Evolutionary conservation across 2,329 filamentous ascomycete species (phyloP).

Genomic region (Ophiostoma quercus): DNA sequence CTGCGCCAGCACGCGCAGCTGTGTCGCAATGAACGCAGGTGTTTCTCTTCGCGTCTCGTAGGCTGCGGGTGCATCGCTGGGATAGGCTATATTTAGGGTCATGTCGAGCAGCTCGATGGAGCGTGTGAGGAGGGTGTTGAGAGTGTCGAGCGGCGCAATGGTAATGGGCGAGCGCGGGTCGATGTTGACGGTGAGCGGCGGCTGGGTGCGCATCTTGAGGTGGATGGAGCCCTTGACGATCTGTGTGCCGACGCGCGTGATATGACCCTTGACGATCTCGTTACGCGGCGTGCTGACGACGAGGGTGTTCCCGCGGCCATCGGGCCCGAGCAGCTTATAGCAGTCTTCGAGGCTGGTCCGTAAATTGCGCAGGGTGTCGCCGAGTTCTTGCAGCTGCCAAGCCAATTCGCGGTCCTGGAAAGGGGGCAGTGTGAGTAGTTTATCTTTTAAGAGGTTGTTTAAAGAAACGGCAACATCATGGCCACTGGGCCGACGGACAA

Average conservation of each 20-base stretch:
- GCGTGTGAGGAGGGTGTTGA: conserved; percentile 73
- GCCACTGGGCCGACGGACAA: conserved; percentile 16
- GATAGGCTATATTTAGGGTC: conserved; percentile 56
- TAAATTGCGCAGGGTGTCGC: conserved; percentile 45
- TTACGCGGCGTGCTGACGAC: conserved; percentile 82
- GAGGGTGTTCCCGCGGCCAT: conserved; percentile 57
- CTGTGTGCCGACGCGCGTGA: conserved; percentile 84
- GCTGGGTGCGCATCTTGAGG: conserved; percentile 67
- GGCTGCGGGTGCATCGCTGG: not conserved
- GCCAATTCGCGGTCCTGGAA: conserved; percentile 47
- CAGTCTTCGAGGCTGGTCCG: conserved; percentile 77
- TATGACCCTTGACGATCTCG: conserved; percentile 85
- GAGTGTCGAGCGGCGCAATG: conserved; percentile 64
- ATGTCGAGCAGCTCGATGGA: conserved; percentile 78
- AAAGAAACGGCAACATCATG: not conserved
- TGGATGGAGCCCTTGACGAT: conserved; percentile 84
- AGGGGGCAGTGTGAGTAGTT: conserved; percentile 30
- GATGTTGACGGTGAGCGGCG: conserved; percentile 46
- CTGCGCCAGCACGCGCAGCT: conserved; percentile 52
- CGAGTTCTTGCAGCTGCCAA: conserved; percentile 51
- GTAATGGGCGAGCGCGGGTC: conserved; percentile 48
- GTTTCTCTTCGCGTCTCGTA: not conserved
- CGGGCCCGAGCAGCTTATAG: conserved; percentile 63
- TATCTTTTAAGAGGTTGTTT: not conserved
- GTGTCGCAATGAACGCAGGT: conserved; percentile 46